Conservation (phyloP, 805 yeast genomes). For the Ogataea sp. region DNA sequence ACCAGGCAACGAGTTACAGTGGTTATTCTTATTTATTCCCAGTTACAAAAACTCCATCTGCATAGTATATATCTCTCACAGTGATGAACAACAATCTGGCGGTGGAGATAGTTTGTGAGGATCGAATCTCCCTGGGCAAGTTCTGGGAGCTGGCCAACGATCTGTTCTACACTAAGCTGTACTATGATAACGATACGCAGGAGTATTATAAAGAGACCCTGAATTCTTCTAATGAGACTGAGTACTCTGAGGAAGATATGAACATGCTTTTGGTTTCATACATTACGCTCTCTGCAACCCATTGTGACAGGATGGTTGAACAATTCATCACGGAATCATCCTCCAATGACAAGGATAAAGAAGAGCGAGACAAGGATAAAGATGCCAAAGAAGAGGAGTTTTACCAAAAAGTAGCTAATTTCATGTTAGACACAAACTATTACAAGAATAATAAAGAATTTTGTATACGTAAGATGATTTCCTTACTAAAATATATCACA, state of each 20-base stretch:
- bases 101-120: conserved; percentile 15
- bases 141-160: conserved; percentile 26
- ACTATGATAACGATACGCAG: conserved; percentile 15
- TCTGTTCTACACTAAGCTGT: conserved; percentile 19
- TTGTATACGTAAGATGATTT: conserved; percentile 41
- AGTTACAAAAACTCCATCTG: no score
- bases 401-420: conserved; percentile 18
- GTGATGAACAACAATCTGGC: not conserved
- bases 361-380: conserved; percentile 2
- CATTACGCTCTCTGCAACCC: conserved; percentile 21
- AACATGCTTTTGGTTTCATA: conserved; percentile 27
- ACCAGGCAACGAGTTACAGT: no score
- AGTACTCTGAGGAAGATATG: conserved; percentile 22
- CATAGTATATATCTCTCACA: no score
- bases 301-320: conserved; percentile 13
- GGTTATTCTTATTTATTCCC: not conserved
- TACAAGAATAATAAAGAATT: conserved; percentile 33
- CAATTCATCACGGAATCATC: conserved; percentile 6
- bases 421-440: conserved; percentile 14
- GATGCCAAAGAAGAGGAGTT: conserved; percentile 17
- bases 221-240: not conserved
- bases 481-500: conserved; percentile 29
- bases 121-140: conserved; percentile 15
- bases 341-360: conserved; percentile 9
- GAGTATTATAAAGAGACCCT: conserved; percentile 13